Percentiles rank a stretch among this genome's conserved stretches.
phyloP scores from a whole-genome alignment of 2,329 filamentous ascomycete species.

The Fusarium staphyleae region DNA sequence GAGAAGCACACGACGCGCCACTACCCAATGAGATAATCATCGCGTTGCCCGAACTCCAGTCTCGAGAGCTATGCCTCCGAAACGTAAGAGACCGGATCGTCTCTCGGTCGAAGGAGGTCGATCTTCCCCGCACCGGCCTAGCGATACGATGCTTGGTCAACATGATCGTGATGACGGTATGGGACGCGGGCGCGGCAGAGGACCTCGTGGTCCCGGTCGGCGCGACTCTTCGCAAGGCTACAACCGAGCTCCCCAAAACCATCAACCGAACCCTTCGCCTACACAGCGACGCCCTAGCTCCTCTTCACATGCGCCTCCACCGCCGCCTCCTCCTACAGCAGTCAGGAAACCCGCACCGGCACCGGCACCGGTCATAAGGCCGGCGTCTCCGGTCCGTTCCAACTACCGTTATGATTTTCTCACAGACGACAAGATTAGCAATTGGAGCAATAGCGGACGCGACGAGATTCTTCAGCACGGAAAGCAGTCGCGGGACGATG shows the following conservation, averaged over 20 bases:
- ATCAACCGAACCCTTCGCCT: constrained; percentile 37
- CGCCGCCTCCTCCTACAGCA: constrained; percentile 34
- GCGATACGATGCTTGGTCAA: constrained; percentile 61
- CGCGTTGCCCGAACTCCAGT: constrained; percentile 17
- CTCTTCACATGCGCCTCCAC: constrained; percentile 33
- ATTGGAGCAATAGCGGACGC: constrained; percentile 74
- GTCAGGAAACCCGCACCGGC: constrained; percentile 34
- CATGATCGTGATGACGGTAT: constrained; percentile 63
- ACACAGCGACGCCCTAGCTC: constrained; percentile 34
- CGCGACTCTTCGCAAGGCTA: constrained; percentile 58
- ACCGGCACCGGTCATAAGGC: constrained; percentile 36
- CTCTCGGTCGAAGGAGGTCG: constrained; percentile 57
- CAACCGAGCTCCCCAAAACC: constrained; percentile 39
- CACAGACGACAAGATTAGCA: constrained; percentile 70
- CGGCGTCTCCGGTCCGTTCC: constrained; percentile 47
- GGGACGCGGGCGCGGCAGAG: constrained; percentile 56
- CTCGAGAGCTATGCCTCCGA: constrained; percentile 59
- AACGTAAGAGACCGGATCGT: constrained; percentile 66
- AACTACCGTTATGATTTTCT: constrained; percentile 78
- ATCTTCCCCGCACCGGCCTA: constrained; percentile 69
- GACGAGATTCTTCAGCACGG: constrained; percentile 72
- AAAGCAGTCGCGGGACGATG: constrained; percentile 67
- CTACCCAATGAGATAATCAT: constrained; percentile 47
- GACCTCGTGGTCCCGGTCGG: constrained; percentile 57
- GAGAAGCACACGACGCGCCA: constrained; percentile 13